Evolutionary conservation across 257 asterid species (phyloP).

Genomic region (Perilla frutescens): DNA sequence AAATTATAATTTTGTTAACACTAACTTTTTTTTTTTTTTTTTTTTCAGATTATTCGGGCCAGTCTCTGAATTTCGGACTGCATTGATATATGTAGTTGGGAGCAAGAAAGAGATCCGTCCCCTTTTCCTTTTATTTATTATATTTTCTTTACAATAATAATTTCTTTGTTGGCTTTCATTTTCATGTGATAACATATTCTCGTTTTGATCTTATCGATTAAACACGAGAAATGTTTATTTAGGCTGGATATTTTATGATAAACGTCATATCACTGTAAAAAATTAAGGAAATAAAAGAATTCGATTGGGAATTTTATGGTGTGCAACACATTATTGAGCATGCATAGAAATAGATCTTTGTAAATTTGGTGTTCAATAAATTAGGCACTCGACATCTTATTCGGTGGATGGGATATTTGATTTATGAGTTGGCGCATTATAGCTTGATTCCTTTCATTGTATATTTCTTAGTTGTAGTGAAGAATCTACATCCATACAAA

Average conservation of each 20-base stretch:
- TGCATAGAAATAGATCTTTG: background rate
- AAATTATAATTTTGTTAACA: too few relatives aligned
- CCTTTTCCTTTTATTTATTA: conserved; percentile 43
- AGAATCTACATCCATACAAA: conserved; percentile 16
- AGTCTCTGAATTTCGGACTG: too few relatives aligned
- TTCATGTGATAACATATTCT: conserved; percentile 43
- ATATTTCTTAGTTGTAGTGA: conserved; percentile 25
- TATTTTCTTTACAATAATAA: conserved; percentile 20
- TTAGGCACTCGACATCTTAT: conserved; percentile 28
- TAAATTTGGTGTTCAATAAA: background rate
- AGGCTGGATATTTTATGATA: background rate
- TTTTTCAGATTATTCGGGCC: too few relatives aligned
- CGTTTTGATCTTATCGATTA: conserved; percentile 43
- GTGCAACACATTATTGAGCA: conserved; percentile 9
- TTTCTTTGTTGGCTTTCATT: conserved; percentile 43
- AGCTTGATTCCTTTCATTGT: conserved; percentile 28
- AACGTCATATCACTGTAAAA: background rate
- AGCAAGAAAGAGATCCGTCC: conserved; percentile 45
- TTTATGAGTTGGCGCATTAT: conserved; percentile 49
- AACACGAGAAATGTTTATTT: background rate
- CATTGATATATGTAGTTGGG: too few relatives aligned
- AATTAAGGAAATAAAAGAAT: too few relatives aligned
- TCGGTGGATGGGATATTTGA: conserved; percentile 25
- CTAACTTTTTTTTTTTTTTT: too few relatives aligned
- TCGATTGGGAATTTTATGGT: conserved; percentile 13